Conservation (phyloP, 495 filamentous ascomycete genomes). For the Trichoderma gamsii region DNA sequence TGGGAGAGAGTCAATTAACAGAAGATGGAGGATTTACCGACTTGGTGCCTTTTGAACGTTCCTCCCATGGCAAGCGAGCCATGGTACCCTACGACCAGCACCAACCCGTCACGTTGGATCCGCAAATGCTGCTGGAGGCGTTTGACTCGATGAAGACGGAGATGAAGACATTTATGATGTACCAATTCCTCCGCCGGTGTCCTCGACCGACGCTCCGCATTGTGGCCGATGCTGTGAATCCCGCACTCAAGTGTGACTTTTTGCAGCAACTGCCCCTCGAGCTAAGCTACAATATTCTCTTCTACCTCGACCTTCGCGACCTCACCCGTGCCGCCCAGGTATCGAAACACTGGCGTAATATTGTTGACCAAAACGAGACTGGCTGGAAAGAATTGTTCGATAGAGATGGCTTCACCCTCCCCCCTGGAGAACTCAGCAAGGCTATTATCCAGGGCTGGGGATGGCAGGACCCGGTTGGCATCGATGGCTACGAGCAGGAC, state of each 20-base stretch:
- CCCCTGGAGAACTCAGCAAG: constrained; percentile 75
- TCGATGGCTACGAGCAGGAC: constrained; percentile 73
- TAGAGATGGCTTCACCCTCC: constrained; percentile 68
- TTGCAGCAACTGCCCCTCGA: constrained; percentile 76
- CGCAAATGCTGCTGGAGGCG: constrained; percentile 75
- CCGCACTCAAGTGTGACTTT: constrained; percentile 94
- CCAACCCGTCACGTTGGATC: constrained; percentile 53
- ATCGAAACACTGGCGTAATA: constrained; percentile 85
- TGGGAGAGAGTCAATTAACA: constrained; percentile 27
- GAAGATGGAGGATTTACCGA: constrained; percentile 25
- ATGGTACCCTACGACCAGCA: constrained; percentile 20
- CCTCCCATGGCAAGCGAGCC: constrained; percentile 18
- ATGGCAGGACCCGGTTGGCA: constrained; percentile 83
- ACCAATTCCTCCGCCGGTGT: constrained; percentile 84
- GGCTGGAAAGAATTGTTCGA: constrained; percentile 94
- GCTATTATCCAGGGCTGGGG: constrained; percentile 96
- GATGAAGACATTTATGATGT: constrained; percentile 92
- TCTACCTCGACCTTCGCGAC: constrained; percentile 78
- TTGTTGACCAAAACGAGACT: constrained; percentile 86
- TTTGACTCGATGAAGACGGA: constrained; percentile 87
- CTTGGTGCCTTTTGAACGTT: constrained; percentile 18
- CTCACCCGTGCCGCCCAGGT: constrained; percentile 91
- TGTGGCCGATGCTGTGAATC: constrained; percentile 88
- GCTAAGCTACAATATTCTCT: constrained; percentile 78
- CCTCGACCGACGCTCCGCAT: constrained; percentile 85